Base-by-base conservation (phyloP, 768 basidiomycete species). In the Boletus tylopilopsis region DNA sequence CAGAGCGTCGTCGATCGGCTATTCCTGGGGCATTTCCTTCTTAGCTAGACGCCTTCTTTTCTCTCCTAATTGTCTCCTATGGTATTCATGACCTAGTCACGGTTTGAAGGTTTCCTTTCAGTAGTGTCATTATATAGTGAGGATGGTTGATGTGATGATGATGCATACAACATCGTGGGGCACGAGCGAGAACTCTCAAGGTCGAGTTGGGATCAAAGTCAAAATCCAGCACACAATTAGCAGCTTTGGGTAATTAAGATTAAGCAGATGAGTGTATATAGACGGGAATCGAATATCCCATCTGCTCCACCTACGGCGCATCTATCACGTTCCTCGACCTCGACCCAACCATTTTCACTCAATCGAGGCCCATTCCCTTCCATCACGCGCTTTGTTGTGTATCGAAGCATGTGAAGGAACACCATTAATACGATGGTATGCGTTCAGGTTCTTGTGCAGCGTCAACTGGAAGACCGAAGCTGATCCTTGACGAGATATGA, bases 381-480 rank as follows among this genome's bases (percentile, higher is more conserved):
- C 55, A 27, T 69, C 67, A 16, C 63, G 63, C 15, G 64, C 24
- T 48, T 74, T 78, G 55, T 86, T 80, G 55, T 87, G 87, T 58
- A 90, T 85, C 8, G 85, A 87, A n/a, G 76, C 75, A 61, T 97
- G 95, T 59, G 79, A 88, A 16, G 79, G 72, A 23, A 95, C 81
- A 25, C 91, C 93, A 37, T 87, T 82, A 60, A 96, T 79, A 51
- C 96, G 88, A 64, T 92, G 93, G 75, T 85, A 98, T 0, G 85
- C 90, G 64, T 98, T 98, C 56, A 98, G 73, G 76, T 98, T 99
- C 76, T 99, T 99, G 78, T 98, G 95, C 53, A 94, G 71, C 5
- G 94, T 97, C 64, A 99, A 82, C 73, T 98, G 94, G 88, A 95
- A 99, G 35, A 97, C 87, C 0, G 92, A 90, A 7, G 88, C 83